A percentile compares a stretch with the other conserved stretches of the same genome.
Conservation (phyloP, 345 rosid species). For the Tarenaya hassleriana region DNA sequence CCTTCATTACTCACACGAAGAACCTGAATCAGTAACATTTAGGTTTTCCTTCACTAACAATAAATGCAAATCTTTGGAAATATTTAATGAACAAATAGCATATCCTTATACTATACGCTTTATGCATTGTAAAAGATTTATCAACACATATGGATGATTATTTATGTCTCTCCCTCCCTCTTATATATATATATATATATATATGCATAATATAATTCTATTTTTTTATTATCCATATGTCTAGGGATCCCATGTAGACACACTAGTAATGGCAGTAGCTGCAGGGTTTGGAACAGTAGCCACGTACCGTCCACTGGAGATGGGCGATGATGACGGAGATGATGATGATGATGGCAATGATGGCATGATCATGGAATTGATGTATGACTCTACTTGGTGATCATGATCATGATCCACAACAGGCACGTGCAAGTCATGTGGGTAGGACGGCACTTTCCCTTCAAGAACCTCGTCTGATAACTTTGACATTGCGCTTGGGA, state of each 20-base stretch:
- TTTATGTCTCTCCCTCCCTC: constrained; percentile 22
- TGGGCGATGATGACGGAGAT: constrained; percentile 36
- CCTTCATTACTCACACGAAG: constrained; percentile 15
- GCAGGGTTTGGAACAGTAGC: constrained; percentile 45
- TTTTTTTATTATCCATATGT: constrained; percentile 27
- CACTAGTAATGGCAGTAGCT: constrained; percentile 37
- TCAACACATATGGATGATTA: constrained; percentile 21
- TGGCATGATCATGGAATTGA: constrained; percentile 54
- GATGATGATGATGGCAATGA: constrained; percentile 41
- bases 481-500: constrained; percentile 35
- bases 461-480: constrained; percentile 48
- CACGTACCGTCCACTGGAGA: constrained; percentile 39
- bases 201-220: constrained; percentile 27
- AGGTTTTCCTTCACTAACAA: constrained; percentile 31
- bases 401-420: constrained; percentile 2
- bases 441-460: constrained; percentile 26
- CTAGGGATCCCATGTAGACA: constrained; percentile 50
- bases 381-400: constrained; percentile 43
- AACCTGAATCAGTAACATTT: constrained; percentile 44
- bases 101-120: constrained; percentile 14
- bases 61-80: constrained; percentile 6
- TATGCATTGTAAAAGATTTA: constrained; percentile 13
- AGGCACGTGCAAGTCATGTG: constrained; percentile 28
- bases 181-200: constrained; percentile 18
- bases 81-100: constrained; percentile 12